Conservation (phyloP, 805 yeast species). For the Candida maris region DNA sequence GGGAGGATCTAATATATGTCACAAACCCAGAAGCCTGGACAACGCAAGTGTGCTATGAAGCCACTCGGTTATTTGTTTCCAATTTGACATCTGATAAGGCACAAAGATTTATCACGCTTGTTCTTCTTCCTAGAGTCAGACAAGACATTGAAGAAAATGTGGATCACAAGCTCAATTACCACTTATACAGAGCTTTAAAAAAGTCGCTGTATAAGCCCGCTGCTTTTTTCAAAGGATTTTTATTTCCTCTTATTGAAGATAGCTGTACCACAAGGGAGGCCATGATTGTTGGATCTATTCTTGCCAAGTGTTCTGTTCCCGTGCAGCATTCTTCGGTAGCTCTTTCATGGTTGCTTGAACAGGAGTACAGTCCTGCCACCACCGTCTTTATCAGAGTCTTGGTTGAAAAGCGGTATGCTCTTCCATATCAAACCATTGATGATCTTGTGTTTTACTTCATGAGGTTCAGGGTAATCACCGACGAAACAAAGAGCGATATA, state of each 20-base stretch:
- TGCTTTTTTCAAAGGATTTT: constrained; percentile 94
- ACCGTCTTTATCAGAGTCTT: constrained; percentile 87
- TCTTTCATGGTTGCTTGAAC: constrained; percentile 72
- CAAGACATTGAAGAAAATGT: constrained; percentile 67
- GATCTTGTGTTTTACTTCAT: constrained; percentile 91
- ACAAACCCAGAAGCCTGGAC: constrained; percentile 95
- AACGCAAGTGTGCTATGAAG: constrained; percentile 91
- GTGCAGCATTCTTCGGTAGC: constrained; percentile 97
- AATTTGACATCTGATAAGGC: constrained; percentile 85
- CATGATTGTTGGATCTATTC: constrained; percentile 87
- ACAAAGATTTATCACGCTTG: constrained; percentile 70
- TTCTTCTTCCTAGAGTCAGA: constrained; percentile 70
- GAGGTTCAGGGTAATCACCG: constrained; percentile 71
- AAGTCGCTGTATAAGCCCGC: constrained; percentile 95
- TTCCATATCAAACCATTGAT: constrained; percentile 95
- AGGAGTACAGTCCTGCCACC: constrained; percentile 83
- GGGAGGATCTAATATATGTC: constrained; percentile 93
- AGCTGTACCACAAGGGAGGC: constrained; percentile 93
- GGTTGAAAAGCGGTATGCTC: constrained; percentile 90
- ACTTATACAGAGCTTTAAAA: constrained; percentile 85
- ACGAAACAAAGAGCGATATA: constrained; percentile 24
- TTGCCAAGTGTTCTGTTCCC: constrained; percentile 87
- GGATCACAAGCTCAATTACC: constrained; percentile 82
- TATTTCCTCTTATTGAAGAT: constrained; percentile 86
- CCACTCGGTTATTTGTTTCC: constrained; percentile 90